phyloP scores from a whole-genome alignment of 1,284 basidiomycete species.

The Leccinum idahoense region DNA sequence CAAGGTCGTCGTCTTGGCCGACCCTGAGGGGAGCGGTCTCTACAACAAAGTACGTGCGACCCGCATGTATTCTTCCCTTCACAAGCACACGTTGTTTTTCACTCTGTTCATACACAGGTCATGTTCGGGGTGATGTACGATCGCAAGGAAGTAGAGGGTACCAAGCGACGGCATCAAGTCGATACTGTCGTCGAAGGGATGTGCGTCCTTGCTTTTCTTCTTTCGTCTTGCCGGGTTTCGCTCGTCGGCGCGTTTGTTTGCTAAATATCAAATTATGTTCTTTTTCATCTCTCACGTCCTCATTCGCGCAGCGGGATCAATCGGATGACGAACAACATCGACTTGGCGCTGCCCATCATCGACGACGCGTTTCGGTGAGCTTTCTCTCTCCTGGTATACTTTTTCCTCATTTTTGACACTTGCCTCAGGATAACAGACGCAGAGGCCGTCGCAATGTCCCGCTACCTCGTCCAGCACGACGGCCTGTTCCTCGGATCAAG shows the following conservation, averaged over 20 bases:
- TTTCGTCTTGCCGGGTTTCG: background rate
- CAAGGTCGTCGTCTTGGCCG: conserved; percentile 77
- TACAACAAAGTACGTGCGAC: conserved; percentile 77
- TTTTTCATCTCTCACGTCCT: background rate
- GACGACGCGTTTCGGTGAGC: conserved; percentile 81
- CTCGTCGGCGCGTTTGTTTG: no score
- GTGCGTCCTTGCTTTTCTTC: conserved; percentile 38
- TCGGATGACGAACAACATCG: conserved; percentile 81
- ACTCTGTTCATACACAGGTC: conserved; percentile 43
- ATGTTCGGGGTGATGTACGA: conserved; percentile 95
- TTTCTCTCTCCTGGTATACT: background rate
- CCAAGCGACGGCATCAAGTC: conserved; percentile 89
- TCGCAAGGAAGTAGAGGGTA: conserved; percentile 88
- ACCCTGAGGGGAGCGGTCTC: conserved; percentile 92
- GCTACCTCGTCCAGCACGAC: conserved; percentile 83
- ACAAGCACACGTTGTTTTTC: background rate
- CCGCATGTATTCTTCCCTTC: background rate
- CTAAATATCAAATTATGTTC: background rate
- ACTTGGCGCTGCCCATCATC: conserved; percentile 74
- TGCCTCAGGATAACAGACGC: conserved; percentile 71
- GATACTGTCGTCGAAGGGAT: conserved; percentile 90
- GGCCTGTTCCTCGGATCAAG: conserved; percentile 95
- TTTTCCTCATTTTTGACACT: background rate
- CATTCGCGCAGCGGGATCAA: conserved; percentile 74
- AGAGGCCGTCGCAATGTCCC: conserved; percentile 90